phyloP scores from a whole-genome alignment of 2,329 filamentous ascomycete species.

The Pezicula neosporulosa region DNA sequence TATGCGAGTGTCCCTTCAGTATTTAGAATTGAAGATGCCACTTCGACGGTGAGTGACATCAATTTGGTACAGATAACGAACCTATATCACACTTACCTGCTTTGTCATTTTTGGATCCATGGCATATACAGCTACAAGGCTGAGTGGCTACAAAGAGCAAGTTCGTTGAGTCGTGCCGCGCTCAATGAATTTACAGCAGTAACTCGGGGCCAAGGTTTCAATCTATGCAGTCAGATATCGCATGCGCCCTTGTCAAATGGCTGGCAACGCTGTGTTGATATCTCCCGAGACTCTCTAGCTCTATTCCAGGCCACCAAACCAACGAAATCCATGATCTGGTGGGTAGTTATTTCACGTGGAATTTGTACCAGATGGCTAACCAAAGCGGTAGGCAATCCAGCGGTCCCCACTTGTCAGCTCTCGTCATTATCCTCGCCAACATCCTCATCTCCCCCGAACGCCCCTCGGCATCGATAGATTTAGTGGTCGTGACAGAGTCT shows the following conservation, averaged over 20 bases:
- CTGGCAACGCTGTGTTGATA: background rate
- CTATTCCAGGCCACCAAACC: background rate
- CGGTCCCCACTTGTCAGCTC: background rate
- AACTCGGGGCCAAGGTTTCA: background rate
- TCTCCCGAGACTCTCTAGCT: background rate
- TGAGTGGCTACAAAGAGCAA: background rate
- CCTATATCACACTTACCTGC: background rate
- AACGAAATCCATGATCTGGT: background rate
- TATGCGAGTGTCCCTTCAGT: background rate
- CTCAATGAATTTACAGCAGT: background rate
- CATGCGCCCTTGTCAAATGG: background rate
- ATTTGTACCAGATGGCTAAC: background rate
- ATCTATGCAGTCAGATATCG: background rate
- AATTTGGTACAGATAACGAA: background rate
- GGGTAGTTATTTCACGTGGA: background rate
- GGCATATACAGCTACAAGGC: background rate
- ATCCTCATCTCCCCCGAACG: background rate
- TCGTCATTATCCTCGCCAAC: background rate
- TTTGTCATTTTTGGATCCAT: background rate
- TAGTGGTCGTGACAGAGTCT: constrained; percentile 4
- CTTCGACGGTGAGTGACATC: background rate
- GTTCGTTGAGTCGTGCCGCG: background rate
- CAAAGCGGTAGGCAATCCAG: background rate
- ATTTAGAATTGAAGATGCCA: background rate
- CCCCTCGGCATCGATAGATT: constrained; percentile 33